These are phyloP conservation scores for Nadsonia starkeyi-henricii DNA, from an alignment of 1,139 yeast genomes.

Conservation along the genomic window DNA sequence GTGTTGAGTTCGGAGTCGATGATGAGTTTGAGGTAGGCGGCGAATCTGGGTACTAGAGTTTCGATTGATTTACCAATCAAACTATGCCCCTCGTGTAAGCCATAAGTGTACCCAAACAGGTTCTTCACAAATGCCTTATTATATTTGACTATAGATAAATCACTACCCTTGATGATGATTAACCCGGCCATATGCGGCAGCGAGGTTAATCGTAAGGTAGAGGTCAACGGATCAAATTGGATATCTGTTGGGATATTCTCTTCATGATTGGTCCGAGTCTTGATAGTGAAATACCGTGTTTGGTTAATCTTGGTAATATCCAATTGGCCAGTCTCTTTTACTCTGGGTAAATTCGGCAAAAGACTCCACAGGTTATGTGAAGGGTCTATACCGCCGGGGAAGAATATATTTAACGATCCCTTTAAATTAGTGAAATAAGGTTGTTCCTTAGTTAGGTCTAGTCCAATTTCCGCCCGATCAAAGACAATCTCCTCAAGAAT, in stretches of 20 bases:
- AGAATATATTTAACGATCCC: not conserved
- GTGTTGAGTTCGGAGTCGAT: constrained; percentile 20
- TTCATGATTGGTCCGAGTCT: not conserved
- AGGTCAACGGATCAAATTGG: constrained; percentile 1
- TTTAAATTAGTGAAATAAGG: not conserved
- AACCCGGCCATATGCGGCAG: constrained; percentile 83
- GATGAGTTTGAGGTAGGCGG: constrained; percentile 38
- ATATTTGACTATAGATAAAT: constrained; percentile 42
- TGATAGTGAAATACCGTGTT: not conserved
- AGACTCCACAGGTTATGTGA: not conserved
- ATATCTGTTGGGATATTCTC: not conserved
- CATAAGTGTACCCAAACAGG: constrained; percentile 48
- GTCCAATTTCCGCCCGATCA: constrained; percentile 1
- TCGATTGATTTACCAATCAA: constrained; percentile 40
- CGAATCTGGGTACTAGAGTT: constrained; percentile 51
- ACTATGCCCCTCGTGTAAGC: constrained; percentile 16
- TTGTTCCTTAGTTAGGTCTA: not conserved
- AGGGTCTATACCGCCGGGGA: not conserved
- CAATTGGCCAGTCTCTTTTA: not conserved
- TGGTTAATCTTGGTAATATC: not conserved
- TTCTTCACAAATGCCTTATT: constrained; percentile 69
- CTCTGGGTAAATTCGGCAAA: not conserved
- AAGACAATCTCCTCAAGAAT: constrained; percentile 82
- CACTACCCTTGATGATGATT: constrained; percentile 45
- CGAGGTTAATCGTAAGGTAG: constrained; percentile 22